Evolutionary conservation across 495 filamentous ascomycete genomes (phyloP).

Genomic region (Penicilliopsis zonata): DNA sequence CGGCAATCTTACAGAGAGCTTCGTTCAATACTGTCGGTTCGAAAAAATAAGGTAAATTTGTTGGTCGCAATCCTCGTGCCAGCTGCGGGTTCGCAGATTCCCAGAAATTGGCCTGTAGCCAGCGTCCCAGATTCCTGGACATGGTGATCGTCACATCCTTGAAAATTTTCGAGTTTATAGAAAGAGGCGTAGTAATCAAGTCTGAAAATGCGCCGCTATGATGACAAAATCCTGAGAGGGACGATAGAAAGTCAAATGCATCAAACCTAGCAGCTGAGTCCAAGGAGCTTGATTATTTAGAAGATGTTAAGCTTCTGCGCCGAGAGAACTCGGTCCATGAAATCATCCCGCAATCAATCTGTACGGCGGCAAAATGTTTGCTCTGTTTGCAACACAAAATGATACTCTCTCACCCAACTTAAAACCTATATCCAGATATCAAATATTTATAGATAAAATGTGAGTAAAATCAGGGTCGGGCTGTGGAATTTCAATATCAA

Average conservation of each 20-base stretch:
- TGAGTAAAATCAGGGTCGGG: too few relatives aligned
- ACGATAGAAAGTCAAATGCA: not conserved
- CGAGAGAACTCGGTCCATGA: slow-evolving; percentile 31
- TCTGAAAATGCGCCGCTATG: too few relatives aligned
- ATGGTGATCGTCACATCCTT: slow-evolving; percentile 38
- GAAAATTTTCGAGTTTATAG: slow-evolving; percentile 1
- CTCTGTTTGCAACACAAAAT: slow-evolving; percentile 29
- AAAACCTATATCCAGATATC: too few relatives aligned
- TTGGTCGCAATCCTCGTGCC: slow-evolving; percentile 27
- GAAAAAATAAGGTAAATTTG: slow-evolving; percentile 10
- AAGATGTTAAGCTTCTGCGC: not conserved
- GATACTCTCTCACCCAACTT: too few relatives aligned
- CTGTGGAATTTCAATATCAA: too few relatives aligned
- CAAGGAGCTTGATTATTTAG: not conserved
- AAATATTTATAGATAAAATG: too few relatives aligned
- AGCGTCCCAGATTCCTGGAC: slow-evolving; percentile 41
- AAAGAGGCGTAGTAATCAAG: too few relatives aligned
- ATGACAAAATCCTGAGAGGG: not conserved
- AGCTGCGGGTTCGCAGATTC: slow-evolving; percentile 27
- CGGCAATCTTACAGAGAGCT: slow-evolving; percentile 8
- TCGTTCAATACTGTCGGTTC: slow-evolving; percentile 7
- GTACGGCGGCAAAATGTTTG: slow-evolving; percentile 19
- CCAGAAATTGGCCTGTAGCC: slow-evolving; percentile 37
- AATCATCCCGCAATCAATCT: slow-evolving; percentile 23
- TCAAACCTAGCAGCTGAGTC: not conserved